Conservation (phyloP, 768 basidiomycete species). For the Fistulinella prunicolor region DNA sequence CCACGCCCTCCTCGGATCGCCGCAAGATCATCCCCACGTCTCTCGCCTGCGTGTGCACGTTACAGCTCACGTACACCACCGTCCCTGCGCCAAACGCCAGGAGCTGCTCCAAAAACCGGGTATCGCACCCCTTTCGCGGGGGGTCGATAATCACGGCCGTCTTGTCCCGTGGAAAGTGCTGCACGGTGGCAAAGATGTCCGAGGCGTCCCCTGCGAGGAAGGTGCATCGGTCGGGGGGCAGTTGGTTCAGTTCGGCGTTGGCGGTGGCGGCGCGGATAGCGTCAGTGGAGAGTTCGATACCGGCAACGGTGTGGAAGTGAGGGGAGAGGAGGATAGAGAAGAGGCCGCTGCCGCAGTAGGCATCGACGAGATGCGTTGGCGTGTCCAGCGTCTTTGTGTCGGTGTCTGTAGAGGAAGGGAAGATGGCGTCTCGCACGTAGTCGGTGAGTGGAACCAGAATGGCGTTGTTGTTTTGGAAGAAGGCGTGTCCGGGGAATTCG, state of each 20-base stretch:
- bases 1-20: slow-evolving; percentile 39
- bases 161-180: slow-evolving; percentile 57
- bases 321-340: slow-evolving; percentile 83
- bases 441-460: slow-evolving; percentile 81
- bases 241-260: slow-evolving; percentile 64
- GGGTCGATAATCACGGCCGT: slow-evolving; percentile 86
- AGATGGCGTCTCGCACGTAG: slow-evolving; percentile 78
- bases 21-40: slow-evolving; percentile 73
- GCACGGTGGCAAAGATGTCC: slow-evolving; percentile 72
- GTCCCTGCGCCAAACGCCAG: slow-evolving; percentile 61
- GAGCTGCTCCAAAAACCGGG: slow-evolving; percentile 72
- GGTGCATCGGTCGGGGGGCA: slow-evolving; percentile 51
- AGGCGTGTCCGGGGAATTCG: slow-evolving; percentile 82
- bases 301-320: slow-evolving; percentile 71
- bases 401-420: slow-evolving; percentile 35
- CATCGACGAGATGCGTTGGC: slow-evolving; percentile 89
- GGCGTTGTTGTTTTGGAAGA: slow-evolving; percentile 99
- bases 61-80: slow-evolving; percentile 91
- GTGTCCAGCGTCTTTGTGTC: not conserved
- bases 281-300: slow-evolving; percentile 80
- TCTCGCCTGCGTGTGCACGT: slow-evolving; percentile 90
- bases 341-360: slow-evolving; percentile 89
- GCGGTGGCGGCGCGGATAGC: slow-evolving; percentile 65
- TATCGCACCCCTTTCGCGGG: slow-evolving; percentile 92
- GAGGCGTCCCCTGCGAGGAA: slow-evolving; percentile 85